phyloP scores from a whole-genome alignment of 163 green algal genomes.

The Scenedesmus sp. region DNA sequence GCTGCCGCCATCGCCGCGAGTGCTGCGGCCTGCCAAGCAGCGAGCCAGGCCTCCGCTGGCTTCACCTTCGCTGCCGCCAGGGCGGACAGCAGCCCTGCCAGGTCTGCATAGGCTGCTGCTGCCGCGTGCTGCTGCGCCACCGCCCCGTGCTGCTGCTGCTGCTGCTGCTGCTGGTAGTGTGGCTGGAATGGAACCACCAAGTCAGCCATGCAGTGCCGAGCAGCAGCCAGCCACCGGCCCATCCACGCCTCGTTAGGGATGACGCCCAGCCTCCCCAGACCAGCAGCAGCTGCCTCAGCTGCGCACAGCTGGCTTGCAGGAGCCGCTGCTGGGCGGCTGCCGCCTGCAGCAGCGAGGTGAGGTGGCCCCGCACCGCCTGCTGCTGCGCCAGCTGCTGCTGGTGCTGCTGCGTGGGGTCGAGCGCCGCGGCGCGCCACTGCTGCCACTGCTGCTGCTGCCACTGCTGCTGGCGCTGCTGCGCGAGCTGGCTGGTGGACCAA shows the following conservation, averaged over 20 bases:
- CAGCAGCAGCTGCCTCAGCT: neutral
- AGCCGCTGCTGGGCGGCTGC: neutral
- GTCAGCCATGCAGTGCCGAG: neutral
- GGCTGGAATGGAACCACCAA: neutral
- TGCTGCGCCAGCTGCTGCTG: constrained; percentile 28
- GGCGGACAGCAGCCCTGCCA: neutral
- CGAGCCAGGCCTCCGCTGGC: neutral
- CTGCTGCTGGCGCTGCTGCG: constrained; percentile 19
- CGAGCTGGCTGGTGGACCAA: neutral
- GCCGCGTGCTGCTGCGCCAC: constrained; percentile 38
- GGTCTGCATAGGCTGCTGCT: constrained; percentile 21
- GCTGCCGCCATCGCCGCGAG: neutral
- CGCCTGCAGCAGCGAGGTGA: neutral
- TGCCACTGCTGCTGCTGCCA: constrained; percentile 30
- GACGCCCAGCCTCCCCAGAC: neutral
- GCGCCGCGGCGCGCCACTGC: neutral
- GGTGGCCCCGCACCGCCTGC: neutral
- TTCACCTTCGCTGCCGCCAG: constrained; percentile 37
- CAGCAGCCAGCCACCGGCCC: constrained; percentile 25
- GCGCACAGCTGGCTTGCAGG: neutral
- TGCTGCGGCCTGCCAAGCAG: neutral
- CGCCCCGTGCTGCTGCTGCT: neutral
- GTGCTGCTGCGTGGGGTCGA: constrained; percentile 25
- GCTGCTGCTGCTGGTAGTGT: neutral
- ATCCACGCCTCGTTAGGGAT: constrained; percentile 21